Conservation (phyloP, 1,284 basidiomycete genomes). For the Cryptococcus deneoformans region DNA sequence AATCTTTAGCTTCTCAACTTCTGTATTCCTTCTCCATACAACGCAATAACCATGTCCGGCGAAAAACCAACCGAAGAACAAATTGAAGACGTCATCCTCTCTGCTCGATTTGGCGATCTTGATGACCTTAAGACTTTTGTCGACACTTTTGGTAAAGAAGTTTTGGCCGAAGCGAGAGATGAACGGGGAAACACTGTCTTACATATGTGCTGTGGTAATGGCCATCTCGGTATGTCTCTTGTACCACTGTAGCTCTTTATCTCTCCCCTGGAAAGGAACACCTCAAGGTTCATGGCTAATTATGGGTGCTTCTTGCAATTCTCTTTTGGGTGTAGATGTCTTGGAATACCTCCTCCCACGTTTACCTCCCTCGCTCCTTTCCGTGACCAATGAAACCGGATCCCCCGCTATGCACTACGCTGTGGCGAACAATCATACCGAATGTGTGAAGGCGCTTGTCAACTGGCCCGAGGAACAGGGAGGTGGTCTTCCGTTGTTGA, state of each 20-base stretch:
- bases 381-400: conserved; percentile 62
- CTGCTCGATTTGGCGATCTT: conserved; percentile 79
- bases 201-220: conserved; percentile 83
- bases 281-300: neutral
- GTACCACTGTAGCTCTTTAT: neutral
- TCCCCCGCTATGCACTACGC: conserved; percentile 89
- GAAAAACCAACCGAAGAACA: conserved; percentile 56
- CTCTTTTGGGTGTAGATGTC: conserved; percentile 56
- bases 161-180: conserved; percentile 61
- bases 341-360: conserved; percentile 66
- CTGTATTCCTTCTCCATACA: neutral
- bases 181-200: conserved; percentile 72
- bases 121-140: conserved; percentile 69
- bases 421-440: conserved; percentile 72
- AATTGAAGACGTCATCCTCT: conserved; percentile 70
- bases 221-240: conserved; percentile 66
- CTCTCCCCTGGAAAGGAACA: neutral
- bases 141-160: conserved; percentile 57
- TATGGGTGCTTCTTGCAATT: too few species aligned
- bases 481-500: conserved; percentile 42
- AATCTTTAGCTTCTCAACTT: conserved; percentile 6
- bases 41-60: conserved; percentile 5
- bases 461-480: conserved; percentile 44
- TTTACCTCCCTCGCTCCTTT: conserved; percentile 59
- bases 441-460: conserved; percentile 64